Evolutionary conservation across 139 green algal species (phyloP).

Genomic region (Micractinium sp.): DNA sequence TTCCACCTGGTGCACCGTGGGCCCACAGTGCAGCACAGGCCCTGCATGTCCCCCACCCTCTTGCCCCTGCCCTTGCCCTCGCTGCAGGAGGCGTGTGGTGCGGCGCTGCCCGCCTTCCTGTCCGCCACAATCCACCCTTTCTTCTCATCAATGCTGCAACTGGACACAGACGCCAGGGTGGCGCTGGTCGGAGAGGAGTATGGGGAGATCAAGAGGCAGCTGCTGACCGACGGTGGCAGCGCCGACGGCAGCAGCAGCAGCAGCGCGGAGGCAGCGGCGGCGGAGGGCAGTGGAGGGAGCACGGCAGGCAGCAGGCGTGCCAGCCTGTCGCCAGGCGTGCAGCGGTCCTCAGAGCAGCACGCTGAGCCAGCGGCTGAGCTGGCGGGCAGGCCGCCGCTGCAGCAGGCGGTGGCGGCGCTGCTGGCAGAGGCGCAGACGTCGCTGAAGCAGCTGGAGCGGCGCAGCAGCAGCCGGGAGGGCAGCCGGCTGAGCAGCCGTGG

Average conservation of each 20-base stretch:
- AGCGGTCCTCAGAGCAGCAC: not conserved
- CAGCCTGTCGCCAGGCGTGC: not conserved
- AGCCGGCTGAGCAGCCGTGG: not conserved
- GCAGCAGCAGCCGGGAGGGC: conserved; percentile 19
- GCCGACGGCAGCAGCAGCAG: not conserved
- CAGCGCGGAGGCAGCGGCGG: not conserved
- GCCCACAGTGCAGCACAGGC: no score
- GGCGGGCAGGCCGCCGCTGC: not conserved
- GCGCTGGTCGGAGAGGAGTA: conserved; percentile 25
- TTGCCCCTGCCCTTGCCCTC: not conserved
- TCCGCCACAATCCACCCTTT: conserved; percentile 71
- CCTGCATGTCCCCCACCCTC: not conserved
- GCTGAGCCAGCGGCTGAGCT: not conserved
- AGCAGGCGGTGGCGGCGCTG: conserved; percentile 4
- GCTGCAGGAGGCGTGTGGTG: not conserved
- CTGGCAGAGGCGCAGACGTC: conserved; percentile 45
- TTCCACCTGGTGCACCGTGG: no score
- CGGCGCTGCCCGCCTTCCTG: conserved; percentile 82
- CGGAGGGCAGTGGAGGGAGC: no score
- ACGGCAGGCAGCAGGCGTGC: not conserved
- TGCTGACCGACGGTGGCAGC: not conserved
- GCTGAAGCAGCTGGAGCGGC: conserved; percentile 39
- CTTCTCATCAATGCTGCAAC: conserved; percentile 63
- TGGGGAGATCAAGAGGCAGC: conserved; percentile 3
- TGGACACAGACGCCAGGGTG: conserved; percentile 73